Evolutionary conservation across 2,329 filamentous ascomycete genomes (phyloP).

Genomic region (Penicillium sp.): DNA sequence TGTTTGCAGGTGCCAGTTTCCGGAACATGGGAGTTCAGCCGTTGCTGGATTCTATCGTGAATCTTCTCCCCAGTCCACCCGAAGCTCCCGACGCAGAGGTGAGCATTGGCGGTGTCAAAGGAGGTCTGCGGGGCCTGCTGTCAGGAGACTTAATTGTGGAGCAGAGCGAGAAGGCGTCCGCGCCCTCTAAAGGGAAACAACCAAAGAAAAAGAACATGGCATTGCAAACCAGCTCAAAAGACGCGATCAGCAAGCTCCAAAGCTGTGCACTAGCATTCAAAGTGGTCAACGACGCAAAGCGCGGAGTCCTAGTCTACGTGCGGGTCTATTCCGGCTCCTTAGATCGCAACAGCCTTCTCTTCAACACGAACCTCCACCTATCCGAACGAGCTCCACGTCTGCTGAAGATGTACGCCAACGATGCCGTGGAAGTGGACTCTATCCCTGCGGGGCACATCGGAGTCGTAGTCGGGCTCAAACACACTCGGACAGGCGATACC

Average conservation of each 20-base stretch:
- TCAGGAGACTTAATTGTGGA: constrained; percentile 45
- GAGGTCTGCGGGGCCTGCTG: constrained; percentile 53
- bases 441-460: constrained; percentile 89
- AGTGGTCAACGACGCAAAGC: constrained; percentile 81
- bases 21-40: constrained; percentile 92
- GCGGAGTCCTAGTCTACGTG: constrained; percentile 86
- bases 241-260: constrained; percentile 59
- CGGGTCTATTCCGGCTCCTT: constrained; percentile 85
- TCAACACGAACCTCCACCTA: constrained; percentile 80
- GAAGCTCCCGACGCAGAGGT: constrained; percentile 79
- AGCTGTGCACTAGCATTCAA: constrained; percentile 79
- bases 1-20: constrained; percentile 90
- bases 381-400: constrained; percentile 77
- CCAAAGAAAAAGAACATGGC: constrained; percentile 41
- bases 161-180: constrained; percentile 29
- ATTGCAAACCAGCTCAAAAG: constrained; percentile 46
- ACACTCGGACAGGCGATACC: constrained; percentile 91
- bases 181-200: constrained; percentile 35
- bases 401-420: constrained; percentile 83
- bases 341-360: constrained; percentile 69
- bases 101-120: constrained; percentile 58
- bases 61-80: constrained; percentile 78
- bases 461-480: constrained; percentile 84
- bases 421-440: constrained; percentile 77
- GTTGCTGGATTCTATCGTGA: constrained; percentile 80